Evolutionary conservation across 1,139 yeast species (phyloP).

Genomic region (Protomyces inouyei): DNA sequence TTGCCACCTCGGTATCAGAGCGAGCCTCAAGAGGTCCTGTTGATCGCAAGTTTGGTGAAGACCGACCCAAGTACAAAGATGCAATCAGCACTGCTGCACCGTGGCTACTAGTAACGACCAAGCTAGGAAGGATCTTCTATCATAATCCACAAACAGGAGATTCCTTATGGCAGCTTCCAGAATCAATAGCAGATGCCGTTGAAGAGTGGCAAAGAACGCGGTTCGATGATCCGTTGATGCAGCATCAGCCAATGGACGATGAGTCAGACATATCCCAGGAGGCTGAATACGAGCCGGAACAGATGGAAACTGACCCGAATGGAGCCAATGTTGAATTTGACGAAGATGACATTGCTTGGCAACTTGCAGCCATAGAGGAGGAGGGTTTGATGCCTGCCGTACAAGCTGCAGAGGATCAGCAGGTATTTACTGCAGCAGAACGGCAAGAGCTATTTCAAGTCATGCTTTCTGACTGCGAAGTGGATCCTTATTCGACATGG

Average conservation of each 20-base stretch:
- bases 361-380: conserved; percentile 32
- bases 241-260: conserved; percentile 1
- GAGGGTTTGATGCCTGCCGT: conserved; percentile 27
- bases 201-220: conserved; percentile 19
- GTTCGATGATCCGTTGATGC: no score
- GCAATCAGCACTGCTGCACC: conserved; percentile 32
- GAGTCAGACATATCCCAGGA: conserved; percentile 6
- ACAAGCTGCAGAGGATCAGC: conserved; percentile 29
- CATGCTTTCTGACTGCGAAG: conserved; percentile 37
- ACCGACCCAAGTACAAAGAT: conserved; percentile 25
- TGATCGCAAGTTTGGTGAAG: neutral
- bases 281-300: conserved; percentile 30
- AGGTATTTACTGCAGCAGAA: conserved; percentile 29
- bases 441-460: conserved; percentile 21
- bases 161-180: conserved; percentile 44
- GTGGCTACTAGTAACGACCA: conserved; percentile 47
- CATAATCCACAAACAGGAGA: conserved; percentile 39
- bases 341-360: conserved; percentile 33
- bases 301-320: conserved; percentile 31
- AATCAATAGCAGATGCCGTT: conserved; percentile 38
- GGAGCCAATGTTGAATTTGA: conserved; percentile 31
- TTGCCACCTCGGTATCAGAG: neutral
- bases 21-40: neutral
- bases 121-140: conserved; percentile 47
- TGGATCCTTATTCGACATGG: conserved; percentile 49